A percentile compares a stretch with the other conserved stretches of the same genome.
These are phyloP conservation scores for Cladosporium cucumerinum DNA, from an alignment of 2,329 filamentous ascomycete genomes.

Conservation along the genomic window DNA sequence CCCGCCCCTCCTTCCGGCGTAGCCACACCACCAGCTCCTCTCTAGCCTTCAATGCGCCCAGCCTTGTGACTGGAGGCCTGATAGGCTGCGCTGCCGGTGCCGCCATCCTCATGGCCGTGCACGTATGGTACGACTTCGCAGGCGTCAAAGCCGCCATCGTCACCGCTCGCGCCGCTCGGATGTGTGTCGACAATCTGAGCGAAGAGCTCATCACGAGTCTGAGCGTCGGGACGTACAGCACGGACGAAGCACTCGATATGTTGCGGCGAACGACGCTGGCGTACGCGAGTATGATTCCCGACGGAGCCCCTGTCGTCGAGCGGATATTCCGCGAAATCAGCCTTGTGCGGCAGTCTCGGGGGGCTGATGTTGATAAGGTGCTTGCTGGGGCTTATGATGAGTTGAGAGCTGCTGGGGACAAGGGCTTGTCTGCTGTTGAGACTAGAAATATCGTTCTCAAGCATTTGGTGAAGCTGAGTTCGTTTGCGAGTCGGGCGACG, in stretches of 20 bases:
- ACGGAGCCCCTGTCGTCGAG: slow-evolving; percentile 27
- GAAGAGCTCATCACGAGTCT: slow-evolving; percentile 29
- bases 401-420: slow-evolving; percentile 23
- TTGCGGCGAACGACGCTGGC: slow-evolving; percentile 29
- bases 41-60: slow-evolving; percentile 23
- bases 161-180: slow-evolving; percentile 26
- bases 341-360: slow-evolving; percentile 26
- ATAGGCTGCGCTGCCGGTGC: slow-evolving; percentile 30
- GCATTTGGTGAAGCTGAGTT: slow-evolving; percentile 26
- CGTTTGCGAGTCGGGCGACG: slow-evolving; percentile 24
- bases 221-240: slow-evolving; percentile 30
- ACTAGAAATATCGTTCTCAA: slow-evolving; percentile 24
- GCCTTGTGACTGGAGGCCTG: slow-evolving; percentile 29
- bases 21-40: slow-evolving; percentile 5
- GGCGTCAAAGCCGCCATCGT: slow-evolving; percentile 28
- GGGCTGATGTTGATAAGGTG: slow-evolving; percentile 27
- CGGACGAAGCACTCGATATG: slow-evolving; percentile 30
- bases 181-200: slow-evolving; percentile 29
- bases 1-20: neutral
- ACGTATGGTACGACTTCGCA: slow-evolving; percentile 27
- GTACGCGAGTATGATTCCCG: slow-evolving; percentile 29
- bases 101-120: slow-evolving; percentile 26
- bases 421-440: slow-evolving; percentile 22
- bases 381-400: slow-evolving; percentile 24
- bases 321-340: slow-evolving; percentile 28